Percentiles rank a stretch among this genome's conserved stretches.
Conservation (phyloP, 1,284 basidiomycete genomes). For the Tilletia horrida region DNA sequence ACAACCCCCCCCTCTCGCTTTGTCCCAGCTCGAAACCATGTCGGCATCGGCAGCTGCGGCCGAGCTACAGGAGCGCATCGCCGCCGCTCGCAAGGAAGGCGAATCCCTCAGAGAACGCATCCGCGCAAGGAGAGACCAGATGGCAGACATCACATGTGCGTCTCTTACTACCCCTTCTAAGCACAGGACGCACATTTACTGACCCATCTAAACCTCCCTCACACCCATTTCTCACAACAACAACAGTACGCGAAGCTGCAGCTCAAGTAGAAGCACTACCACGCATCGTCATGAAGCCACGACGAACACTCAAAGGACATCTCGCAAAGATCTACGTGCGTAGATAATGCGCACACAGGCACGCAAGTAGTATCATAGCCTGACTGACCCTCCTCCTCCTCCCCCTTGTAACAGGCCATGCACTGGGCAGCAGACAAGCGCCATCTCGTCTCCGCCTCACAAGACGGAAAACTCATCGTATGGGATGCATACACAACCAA, state of each 20-base stretch:
- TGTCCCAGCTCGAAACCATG: neutral
- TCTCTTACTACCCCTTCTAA: constrained; percentile 35
- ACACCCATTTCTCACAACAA: constrained; percentile 23
- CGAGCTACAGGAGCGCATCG: constrained; percentile 64
- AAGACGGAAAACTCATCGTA: constrained; percentile 98
- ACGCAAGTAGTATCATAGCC: neutral
- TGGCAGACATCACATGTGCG: constrained; percentile 91
- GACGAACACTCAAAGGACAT: constrained; percentile 90
- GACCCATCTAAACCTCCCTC: constrained; percentile 57
- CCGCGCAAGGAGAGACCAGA: constrained; percentile 85
- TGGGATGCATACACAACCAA: constrained; percentile 99
- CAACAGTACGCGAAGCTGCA: constrained; percentile 85
- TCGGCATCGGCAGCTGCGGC: constrained; percentile 21
- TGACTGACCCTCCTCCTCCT: neutral
- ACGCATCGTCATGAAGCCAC: constrained; percentile 89
- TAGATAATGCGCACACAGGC: neutral
- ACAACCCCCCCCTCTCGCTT: neutral
- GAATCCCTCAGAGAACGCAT: constrained; percentile 98
- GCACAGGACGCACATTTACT: neutral
- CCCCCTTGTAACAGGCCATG: constrained; percentile 64
- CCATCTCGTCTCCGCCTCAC: constrained; percentile 96
- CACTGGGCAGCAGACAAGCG: constrained; percentile 96
- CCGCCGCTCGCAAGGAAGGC: constrained; percentile 89
- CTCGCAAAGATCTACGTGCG: constrained; percentile 86
- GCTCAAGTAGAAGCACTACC: constrained; percentile 91